Evolutionary conservation across 192 early-diverging fungal species (phyloP).

Genomic region (Backusella morwellensis): DNA sequence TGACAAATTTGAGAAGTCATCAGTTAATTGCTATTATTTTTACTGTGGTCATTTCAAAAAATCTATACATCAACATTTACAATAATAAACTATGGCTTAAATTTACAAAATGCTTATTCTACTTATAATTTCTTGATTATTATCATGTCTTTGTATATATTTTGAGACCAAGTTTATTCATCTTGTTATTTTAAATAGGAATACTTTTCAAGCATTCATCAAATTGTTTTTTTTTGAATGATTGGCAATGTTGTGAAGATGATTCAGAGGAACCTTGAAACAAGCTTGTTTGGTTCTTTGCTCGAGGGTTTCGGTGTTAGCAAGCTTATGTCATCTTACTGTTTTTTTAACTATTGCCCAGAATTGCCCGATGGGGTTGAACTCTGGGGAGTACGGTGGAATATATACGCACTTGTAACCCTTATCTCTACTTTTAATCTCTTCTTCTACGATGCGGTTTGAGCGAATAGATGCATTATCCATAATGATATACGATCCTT

Average conservation of each 20-base stretch:
- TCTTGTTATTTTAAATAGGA: not conserved
- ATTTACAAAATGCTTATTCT: not conserved
- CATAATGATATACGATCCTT: slow-evolving; percentile 26
- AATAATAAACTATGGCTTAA: not conserved
- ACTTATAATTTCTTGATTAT: no score
- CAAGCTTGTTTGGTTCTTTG: no score
- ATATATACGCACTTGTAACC: not conserved
- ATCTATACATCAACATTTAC: not conserved
- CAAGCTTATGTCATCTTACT: no score
- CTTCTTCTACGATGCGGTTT: not conserved
- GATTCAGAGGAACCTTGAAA: no score
- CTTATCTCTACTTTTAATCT: no score
- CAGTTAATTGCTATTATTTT: not conserved
- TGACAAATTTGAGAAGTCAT: slow-evolving; percentile 61
- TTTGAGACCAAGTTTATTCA: no score
- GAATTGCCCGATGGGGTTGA: not conserved
- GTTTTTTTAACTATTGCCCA: no score
- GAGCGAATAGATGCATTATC: slow-evolving; percentile 26
- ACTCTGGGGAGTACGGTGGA: not conserved
- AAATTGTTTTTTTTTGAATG: no score
- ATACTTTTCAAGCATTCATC: not conserved
- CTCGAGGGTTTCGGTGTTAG: no score
- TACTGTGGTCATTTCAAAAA: no score
- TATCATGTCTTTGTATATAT: no score
- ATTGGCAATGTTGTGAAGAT: no score